phyloP scores from a whole-genome alignment of 2,329 filamentous ascomycete genomes.

The Fusarium protoensiforme region DNA sequence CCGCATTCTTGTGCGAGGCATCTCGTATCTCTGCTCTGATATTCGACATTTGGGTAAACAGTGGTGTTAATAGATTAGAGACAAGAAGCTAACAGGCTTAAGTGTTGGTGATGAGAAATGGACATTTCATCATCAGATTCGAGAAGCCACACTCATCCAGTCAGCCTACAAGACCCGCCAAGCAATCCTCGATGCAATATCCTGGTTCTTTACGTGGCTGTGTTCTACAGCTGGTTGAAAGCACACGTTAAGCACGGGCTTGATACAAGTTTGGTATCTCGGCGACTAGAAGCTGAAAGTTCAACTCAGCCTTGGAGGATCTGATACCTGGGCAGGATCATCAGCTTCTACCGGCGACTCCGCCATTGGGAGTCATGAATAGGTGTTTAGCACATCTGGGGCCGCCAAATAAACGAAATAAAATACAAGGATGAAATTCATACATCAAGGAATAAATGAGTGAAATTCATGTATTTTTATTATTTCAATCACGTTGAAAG shows the following conservation, averaged over 20 bases:
- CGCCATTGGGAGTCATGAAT: not conserved
- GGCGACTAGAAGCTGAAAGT: not conserved
- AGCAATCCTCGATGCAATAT: not conserved
- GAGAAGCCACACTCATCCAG: not conserved
- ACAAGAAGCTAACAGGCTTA: not conserved
- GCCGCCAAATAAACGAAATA: not conserved
- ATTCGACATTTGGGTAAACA: slow-evolving; percentile 36
- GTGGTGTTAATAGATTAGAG: not conserved
- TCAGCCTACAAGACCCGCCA: not conserved
- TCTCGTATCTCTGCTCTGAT: slow-evolving; percentile 52
- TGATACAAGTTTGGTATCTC: not conserved
- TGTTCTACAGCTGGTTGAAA: not conserved
- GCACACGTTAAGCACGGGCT: not conserved
- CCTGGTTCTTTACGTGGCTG: not conserved
- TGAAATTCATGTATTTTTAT: not conserved
- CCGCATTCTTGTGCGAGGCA: slow-evolving; percentile 53
- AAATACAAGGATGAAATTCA: not conserved
- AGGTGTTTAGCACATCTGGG: not conserved
- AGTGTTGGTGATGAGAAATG: not conserved
- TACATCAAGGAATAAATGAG: not conserved
- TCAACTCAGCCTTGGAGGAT: not conserved
- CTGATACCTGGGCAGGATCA: not conserved
- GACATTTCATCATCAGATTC: not conserved
- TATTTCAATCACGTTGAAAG: not conserved
- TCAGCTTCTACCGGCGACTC: not conserved